A percentile compares a stretch with the other conserved stretches of the same genome.
phyloP scores from a whole-genome alignment of 78 protist genomes.

The Trichosphaerium sp. region DNA sequence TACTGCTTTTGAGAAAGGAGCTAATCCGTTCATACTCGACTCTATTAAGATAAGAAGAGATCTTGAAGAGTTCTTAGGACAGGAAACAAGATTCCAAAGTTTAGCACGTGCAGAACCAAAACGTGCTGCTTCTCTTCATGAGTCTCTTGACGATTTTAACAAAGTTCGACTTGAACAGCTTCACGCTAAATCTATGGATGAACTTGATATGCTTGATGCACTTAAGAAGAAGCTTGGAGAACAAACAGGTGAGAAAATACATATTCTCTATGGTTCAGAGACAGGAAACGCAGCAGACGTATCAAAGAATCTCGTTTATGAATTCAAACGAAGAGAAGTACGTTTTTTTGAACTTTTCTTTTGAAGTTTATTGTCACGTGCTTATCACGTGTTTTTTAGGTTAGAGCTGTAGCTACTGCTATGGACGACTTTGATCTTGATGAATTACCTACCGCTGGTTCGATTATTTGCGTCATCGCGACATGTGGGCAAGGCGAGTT shows the following conservation, averaged over 20 bases:
- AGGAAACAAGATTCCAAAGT: constrained; percentile 6
- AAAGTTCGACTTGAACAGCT: not conserved
- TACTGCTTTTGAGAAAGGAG: not conserved
- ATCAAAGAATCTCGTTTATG: constrained; percentile 3
- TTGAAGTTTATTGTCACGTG: no score
- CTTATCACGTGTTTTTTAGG: not conserved
- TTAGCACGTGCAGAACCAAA: constrained; percentile 1
- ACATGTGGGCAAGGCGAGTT: constrained; percentile 31
- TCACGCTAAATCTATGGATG: not conserved
- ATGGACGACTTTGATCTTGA: constrained; percentile 1
- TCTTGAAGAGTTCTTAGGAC: not conserved
- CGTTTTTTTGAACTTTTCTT: no score
- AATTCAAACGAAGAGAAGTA: not conserved
- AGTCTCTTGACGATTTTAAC: no score
- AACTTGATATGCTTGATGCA: not conserved
- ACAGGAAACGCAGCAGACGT: constrained; percentile 18
- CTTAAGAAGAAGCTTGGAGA: not conserved
- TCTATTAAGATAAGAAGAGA: constrained; percentile 1
- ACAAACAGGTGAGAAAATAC: constrained; percentile 1
- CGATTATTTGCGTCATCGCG: not conserved
- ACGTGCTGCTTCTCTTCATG: no score
- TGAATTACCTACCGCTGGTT: not conserved
- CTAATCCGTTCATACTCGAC: constrained; percentile 43
- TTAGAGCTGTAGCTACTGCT: no score
- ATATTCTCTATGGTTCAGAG: constrained; percentile 22